Evolutionary conservation across 2,329 filamentous ascomycete species (phyloP).

Genomic region (Chaetomiaceae sp.): DNA sequence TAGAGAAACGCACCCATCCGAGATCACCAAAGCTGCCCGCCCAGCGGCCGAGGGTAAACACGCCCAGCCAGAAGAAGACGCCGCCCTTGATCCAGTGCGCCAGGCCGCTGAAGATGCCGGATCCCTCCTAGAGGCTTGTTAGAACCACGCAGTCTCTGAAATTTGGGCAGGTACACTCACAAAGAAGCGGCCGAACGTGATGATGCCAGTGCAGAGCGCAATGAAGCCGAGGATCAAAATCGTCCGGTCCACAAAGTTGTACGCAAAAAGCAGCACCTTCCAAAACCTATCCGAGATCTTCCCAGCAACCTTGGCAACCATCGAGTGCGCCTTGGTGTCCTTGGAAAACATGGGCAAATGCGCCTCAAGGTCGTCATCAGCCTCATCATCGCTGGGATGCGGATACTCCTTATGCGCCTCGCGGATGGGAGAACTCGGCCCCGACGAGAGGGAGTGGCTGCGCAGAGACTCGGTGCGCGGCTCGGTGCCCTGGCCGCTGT

Average conservation of each 20-base stretch:
- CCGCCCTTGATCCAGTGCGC: conserved; percentile 94
- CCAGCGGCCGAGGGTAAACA: conserved; percentile 84
- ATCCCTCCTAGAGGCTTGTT: conserved; percentile 51
- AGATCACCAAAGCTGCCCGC: conserved; percentile 84
- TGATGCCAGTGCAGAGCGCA: conserved; percentile 65
- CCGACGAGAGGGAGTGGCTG: conserved; percentile 61
- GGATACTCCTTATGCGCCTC: conserved; percentile 45
- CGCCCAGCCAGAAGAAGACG: conserved; percentile 90
- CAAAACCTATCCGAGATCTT: conserved; percentile 55
- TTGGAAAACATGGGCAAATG: conserved; percentile 37
- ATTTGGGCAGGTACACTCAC: conserved; percentile 47
- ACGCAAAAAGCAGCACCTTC: conserved; percentile 54
- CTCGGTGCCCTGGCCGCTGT: conserved; percentile 73
- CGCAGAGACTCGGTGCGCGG: conserved; percentile 62
- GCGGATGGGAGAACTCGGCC: conserved; percentile 43
- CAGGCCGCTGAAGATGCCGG: conserved; percentile 72
- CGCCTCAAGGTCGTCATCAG: conserved; percentile 45
- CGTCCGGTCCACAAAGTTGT: conserved; percentile 68
- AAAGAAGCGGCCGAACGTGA: conserved; percentile 79
- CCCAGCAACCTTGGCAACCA: conserved; percentile 51
- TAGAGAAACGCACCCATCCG: conserved; percentile 61
- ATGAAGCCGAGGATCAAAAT: conserved; percentile 76
- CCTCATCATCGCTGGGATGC: conserved; percentile 42
- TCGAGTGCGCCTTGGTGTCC: conserved; percentile 46
- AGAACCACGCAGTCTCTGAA: background rate